phyloP scores from a whole-genome alignment of 139 green algal genomes.

The Chlamydomonas schloesseri region DNA sequence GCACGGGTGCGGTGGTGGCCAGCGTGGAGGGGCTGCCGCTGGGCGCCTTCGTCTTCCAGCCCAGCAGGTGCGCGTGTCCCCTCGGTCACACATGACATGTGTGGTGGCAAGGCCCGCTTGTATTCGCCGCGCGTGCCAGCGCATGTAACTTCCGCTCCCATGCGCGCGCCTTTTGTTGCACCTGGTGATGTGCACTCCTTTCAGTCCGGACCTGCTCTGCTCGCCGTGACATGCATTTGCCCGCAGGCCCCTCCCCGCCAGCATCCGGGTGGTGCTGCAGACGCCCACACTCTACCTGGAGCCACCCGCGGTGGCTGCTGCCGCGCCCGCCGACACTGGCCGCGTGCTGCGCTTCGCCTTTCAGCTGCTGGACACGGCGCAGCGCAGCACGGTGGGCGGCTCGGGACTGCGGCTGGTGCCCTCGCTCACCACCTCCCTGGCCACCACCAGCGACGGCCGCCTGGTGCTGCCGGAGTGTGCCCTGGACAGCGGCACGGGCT shows the following conservation, averaged over 20 bases:
- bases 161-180: too few species aligned
- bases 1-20: slow-evolving; percentile 2
- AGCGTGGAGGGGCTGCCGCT: slow-evolving; percentile 11
- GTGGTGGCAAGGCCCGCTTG: neutral
- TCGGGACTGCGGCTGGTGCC: slow-evolving; percentile 33
- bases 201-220: too few species aligned
- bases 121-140: too few species aligned
- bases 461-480: slow-evolving; percentile 21
- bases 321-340: neutral
- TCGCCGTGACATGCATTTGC: too few species aligned
- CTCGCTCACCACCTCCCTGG: neutral
- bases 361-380: slow-evolving; percentile 49
- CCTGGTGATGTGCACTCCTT: too few species aligned
- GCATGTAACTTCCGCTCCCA: too few species aligned
- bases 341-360: slow-evolving; percentile 37
- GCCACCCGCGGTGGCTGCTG: neutral
- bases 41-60: neutral
- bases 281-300: slow-evolving; percentile 49
- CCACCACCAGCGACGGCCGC: neutral
- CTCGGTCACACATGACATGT: neutral
- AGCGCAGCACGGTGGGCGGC: slow-evolving; percentile 37
- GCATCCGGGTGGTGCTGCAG: slow-evolving; percentile 33
- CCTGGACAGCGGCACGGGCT: neutral
- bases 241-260: slow-evolving; percentile 18
- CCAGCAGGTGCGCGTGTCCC: neutral